Percentiles rank a stretch among this genome's conserved stretches.
Conservation (phyloP, 371 early-diverging fungal genomes). For the Mortierella sp. region DNA sequence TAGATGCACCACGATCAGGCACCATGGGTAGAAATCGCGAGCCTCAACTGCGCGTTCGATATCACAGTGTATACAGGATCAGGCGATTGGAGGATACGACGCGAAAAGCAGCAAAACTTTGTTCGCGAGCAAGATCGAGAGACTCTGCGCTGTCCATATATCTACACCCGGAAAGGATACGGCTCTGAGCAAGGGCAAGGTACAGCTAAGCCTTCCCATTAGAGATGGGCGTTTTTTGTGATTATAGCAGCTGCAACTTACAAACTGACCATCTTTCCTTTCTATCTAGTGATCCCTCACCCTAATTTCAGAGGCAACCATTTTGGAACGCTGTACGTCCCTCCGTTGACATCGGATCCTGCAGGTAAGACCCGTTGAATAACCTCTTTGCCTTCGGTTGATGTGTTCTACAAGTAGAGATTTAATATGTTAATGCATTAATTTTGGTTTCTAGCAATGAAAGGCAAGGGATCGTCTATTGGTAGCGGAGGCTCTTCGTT, state of each 20-base stretch:
- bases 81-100: constrained; percentile 68
- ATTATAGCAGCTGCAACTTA: not conserved
- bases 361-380: constrained; percentile 30
- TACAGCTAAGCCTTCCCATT: not conserved
- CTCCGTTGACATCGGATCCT: constrained; percentile 66
- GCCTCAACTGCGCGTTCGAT: constrained; percentile 70
- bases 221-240: not conserved
- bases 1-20: constrained; percentile 48
- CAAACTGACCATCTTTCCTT: not conserved
- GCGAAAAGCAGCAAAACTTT: constrained; percentile 74
- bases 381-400: not conserved
- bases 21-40: constrained; percentile 85
- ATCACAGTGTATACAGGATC: constrained; percentile 73
- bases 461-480: constrained; percentile 10
- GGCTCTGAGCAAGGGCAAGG: constrained; percentile 17
- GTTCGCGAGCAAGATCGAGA: constrained; percentile 76
- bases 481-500: constrained; percentile 28
- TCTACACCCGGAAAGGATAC: constrained; percentile 65
- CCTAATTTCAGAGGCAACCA: constrained; percentile 62
- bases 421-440: not conserved
- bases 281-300: constrained; percentile 35
- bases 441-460: constrained; percentile 23
- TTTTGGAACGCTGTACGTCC: constrained; percentile 74
- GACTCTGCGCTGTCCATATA: constrained; percentile 74
- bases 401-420: constrained; percentile 11